Percentiles rank a stretch among this genome's conserved stretches.
Conservation (phyloP, 1,284 basidiomycete species). For the Boletellus deceptivus region DNA sequence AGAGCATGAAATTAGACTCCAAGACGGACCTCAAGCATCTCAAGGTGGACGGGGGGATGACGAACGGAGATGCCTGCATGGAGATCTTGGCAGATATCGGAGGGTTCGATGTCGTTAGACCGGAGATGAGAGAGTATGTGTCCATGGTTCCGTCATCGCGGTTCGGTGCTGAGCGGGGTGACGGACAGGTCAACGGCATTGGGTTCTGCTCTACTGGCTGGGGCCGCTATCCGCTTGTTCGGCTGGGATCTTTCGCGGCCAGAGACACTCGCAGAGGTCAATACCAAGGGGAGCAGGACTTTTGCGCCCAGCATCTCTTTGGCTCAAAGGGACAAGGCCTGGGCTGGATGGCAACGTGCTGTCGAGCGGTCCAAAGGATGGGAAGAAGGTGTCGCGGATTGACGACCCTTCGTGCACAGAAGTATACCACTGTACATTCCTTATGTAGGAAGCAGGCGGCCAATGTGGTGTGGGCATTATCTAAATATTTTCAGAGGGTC, state of each 20-base stretch:
- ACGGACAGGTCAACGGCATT: constrained; percentile 81
- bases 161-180: constrained; percentile 4
- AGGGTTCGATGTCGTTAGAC: constrained; percentile 88
- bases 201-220: constrained; percentile 96
- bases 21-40: constrained; percentile 72
- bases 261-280: constrained; percentile 86
- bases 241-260: constrained; percentile 93
- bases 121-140: constrained; percentile 94
- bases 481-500: constrained; percentile 79
- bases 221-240: constrained; percentile 82
- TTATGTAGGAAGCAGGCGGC: background rate
- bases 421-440: background rate
- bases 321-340: constrained; percentile 57
- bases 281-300: constrained; percentile 75
- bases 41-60: constrained; percentile 95
- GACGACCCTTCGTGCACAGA: constrained; percentile 1
- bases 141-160: background rate
- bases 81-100: constrained; percentile 90
- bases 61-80: constrained; percentile 90
- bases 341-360: constrained; percentile 82
- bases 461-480: constrained; percentile 22
- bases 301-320: constrained; percentile 67
- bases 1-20: constrained; percentile 90
- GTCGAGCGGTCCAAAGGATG: constrained; percentile 79
- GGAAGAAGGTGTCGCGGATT: constrained; percentile 60